These are phyloP conservation scores for Clarireedia homoeocarpa DNA, from an alignment of 2,329 filamentous ascomycete genomes.

Conservation along the genomic window DNA sequence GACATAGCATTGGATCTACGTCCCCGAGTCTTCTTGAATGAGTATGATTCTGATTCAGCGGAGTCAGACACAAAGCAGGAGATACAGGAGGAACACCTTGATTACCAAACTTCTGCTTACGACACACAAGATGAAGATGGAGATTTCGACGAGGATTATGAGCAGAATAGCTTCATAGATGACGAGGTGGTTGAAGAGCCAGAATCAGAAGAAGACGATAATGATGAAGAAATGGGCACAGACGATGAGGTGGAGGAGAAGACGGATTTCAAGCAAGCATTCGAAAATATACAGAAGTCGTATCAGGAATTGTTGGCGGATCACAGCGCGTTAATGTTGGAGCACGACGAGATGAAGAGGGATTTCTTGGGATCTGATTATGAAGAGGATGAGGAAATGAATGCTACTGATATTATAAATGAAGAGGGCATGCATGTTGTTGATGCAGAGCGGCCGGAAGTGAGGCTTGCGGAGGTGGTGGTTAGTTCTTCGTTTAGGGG, in stretches of 20 bases:
- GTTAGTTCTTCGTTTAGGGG: conserved; percentile 1
- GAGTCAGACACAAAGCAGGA: background rate
- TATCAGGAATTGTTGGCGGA: background rate
- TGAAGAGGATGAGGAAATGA: conserved; percentile 11
- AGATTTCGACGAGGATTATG: conserved; percentile 19
- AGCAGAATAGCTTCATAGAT: conserved; percentile 23
- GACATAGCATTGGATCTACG: background rate
- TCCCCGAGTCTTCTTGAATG: conserved; percentile 8
- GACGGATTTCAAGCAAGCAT: conserved; percentile 17
- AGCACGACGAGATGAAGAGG: conserved; percentile 12
- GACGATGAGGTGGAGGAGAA: conserved; percentile 11
- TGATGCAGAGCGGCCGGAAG: conserved; percentile 13
- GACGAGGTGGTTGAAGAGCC: conserved; percentile 11
- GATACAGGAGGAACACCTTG: conserved; percentile 17
- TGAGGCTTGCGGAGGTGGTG: conserved; percentile 17
- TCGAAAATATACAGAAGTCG: background rate
- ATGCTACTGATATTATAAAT: conserved; percentile 8
- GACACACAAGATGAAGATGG: conserved; percentile 22
- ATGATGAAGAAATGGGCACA: background rate
- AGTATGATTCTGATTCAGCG: conserved; percentile 11
- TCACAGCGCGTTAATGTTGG: background rate
- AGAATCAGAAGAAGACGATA: conserved; percentile 1
- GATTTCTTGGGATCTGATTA: conserved; percentile 15
- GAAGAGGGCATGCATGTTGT: conserved; percentile 14
- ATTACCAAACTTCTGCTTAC: conserved; percentile 24